Base-by-base conservation (phyloP, 2,329 filamentous ascomycete genomes). In the Hypoxylon sp. region DNA sequence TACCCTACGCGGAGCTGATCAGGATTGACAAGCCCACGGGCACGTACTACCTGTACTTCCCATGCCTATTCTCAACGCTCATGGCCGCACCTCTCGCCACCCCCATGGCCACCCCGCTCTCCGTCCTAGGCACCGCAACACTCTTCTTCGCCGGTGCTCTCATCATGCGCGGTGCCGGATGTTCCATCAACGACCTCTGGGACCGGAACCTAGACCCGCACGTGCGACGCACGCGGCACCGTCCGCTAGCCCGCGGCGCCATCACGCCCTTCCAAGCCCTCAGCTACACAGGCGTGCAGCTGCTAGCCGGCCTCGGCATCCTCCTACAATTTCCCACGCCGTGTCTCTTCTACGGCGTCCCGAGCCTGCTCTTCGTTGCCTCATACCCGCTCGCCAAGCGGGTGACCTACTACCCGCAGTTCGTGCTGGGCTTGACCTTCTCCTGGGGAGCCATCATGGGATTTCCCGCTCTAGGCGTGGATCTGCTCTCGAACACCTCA, bases 381-480 rank as follows among this genome's bases (percentile, higher is more conserved):
- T 82, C 85, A 1, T 97, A 97, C 75, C 93, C 93, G 12, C 81
- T 97, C 16, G 92, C 92, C 9, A 97, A 97, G 80, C 85, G 93
- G 32, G 85, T 96, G 24, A 97, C 93, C 0, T 89, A 97, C 77
- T 97, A 96, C 75, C 93, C 93, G 1, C 93, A 97, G 76, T 86
- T 91, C 64, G 89, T 96, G 7, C 86, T 97, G 0, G 93, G 93
- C 0, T 78, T 96, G 55, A 93, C 92, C 1, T 97, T 96, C 76
- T 94, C 91, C 3, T 96, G 93, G 93, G 93, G 93, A 24, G 91
- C 93, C 14, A 87, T 96, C 52, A 90, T 97, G 88, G 93, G 93
- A 0, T 96, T 95, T 73, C 93, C 93, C 0, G 92, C 93, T 2
- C 83, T 97, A 1, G 92, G 92, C 1, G 80, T 96, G 33, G 91